phyloP scores from a whole-genome alignment of 108 stramenopile species.

The Nitzschia sp. region DNA sequence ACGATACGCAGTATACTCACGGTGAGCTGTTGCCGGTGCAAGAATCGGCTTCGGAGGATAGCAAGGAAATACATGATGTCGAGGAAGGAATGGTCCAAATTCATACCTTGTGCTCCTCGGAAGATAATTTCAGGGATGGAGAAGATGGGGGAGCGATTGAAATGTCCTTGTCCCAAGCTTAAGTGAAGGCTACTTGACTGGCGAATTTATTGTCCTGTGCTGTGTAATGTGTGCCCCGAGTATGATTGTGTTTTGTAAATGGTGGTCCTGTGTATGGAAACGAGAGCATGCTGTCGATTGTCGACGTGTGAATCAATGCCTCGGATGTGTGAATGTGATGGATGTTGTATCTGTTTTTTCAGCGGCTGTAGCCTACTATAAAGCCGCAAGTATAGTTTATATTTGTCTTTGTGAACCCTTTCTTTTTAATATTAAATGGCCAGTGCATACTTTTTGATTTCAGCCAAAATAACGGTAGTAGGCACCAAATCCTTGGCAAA shows the following conservation, averaged over 20 bases:
- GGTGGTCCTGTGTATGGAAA: too few species aligned
- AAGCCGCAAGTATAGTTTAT: too few species aligned
- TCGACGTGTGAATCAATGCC: too few species aligned
- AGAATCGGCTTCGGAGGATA: neutral
- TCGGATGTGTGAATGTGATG: neutral
- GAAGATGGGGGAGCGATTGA: neutral
- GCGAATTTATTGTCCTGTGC: too few species aligned
- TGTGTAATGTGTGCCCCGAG: too few species aligned
- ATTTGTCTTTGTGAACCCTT: too few species aligned
- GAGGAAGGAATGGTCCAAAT: neutral
- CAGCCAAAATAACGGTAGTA: constrained; percentile 91
- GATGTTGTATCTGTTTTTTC: neutral
- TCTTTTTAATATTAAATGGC: too few species aligned
- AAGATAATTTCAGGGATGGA: too few species aligned
- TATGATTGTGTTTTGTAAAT: too few species aligned
- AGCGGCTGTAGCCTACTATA: too few species aligned
- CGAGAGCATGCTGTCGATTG: too few species aligned
- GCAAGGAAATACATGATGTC: neutral
- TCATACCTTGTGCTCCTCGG: neutral
- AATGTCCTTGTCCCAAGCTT: neutral
- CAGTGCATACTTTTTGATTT: constrained; percentile 95
- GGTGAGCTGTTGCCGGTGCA: neutral
- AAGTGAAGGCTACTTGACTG: too few species aligned
- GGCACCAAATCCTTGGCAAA: constrained; percentile 94
- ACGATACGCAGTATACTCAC: neutral